Evolutionary conservation across 1,284 basidiomycete genomes (phyloP), one percentile per base, ranked within the genome.

Genomic region (Austropuccinia psidii): DNA sequence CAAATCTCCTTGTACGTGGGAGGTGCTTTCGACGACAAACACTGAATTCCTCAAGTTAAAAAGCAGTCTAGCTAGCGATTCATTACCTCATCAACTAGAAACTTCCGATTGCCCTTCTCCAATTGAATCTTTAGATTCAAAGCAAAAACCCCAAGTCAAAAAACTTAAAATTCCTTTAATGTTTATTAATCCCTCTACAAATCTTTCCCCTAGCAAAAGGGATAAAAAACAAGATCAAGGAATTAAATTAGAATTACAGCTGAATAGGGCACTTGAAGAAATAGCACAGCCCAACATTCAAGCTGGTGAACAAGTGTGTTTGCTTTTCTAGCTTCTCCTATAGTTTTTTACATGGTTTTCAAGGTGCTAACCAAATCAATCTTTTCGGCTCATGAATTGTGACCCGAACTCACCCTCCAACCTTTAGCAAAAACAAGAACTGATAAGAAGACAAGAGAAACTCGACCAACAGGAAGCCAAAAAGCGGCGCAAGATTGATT

Each of bases 241-340:
- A 29, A 49, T 73, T 1, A 43, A 65, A 43, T 41, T 49, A 43
- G 70, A 73, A 35, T 65, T 47, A 50, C 15, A 73, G 24, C 41
- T 73, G 45, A 73, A 61, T 6, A 50, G 57, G 37, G 50, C 50
- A 5, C 21, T 73, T n/a, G 39, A 52, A 3, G 60, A 73, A 33
- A 39, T 73, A 15, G 70, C 52, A 19, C 58, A 55, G 50, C 37
- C 37, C 24, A 73, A 64, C 19, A 73, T 73, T 54, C 49, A 65
- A 49, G 49, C 39, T 39, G 70, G 70, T n/a, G 60, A 64, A 24
- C 24, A 73, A 37, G 70, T 73, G 15, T 43, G 70, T 45, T 27
- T 6, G 17, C 45, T 24, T n/a, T 35, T 13, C 4, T 17, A 35
- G 4, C 5, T 8, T 37, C 15, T 50, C 49, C n/a, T 8, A 54